Percentiles rank a stretch among this genome's conserved stretches.
phyloP scores from a whole-genome alignment of 2,329 filamentous ascomycete species.

The Diaporthe helianthi region DNA sequence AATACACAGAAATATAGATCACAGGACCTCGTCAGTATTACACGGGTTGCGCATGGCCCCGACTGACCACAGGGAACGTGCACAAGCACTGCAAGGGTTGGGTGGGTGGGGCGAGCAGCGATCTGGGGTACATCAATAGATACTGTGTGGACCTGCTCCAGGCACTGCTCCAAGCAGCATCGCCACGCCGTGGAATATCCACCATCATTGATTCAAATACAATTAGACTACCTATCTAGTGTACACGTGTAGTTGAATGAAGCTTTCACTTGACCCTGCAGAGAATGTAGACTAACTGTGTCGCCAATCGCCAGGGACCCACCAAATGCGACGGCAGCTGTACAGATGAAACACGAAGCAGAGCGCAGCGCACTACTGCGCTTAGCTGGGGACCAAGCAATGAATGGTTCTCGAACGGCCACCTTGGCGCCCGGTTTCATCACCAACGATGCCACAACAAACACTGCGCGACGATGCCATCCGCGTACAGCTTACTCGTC shows the following conservation, averaged over 20 bases:
- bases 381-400: background rate
- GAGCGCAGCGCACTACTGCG: background rate
- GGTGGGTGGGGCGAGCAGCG: too few species aligned
- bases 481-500: background rate
- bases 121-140: too few species aligned
- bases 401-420: slow-evolving; percentile 2
- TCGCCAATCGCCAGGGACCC: background rate
- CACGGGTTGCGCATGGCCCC: too few species aligned
- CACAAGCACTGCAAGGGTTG: too few species aligned
- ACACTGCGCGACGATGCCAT: slow-evolving; percentile 22
- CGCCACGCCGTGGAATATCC: background rate
- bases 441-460: slow-evolving; percentile 10
- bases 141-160: too few species aligned
- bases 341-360: slow-evolving; percentile 25
- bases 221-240: too few species aligned
- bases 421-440: background rate
- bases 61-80: too few species aligned
- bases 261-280: background rate
- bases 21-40: too few species aligned
- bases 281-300: background rate
- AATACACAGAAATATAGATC: background rate
- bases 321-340: background rate
- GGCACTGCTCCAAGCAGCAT: too few species aligned
- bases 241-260: background rate
- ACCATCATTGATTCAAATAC: background rate